phyloP scores from a whole-genome alignment of 768 basidiomycete genomes.

The Panaeolus cyanescens region DNA sequence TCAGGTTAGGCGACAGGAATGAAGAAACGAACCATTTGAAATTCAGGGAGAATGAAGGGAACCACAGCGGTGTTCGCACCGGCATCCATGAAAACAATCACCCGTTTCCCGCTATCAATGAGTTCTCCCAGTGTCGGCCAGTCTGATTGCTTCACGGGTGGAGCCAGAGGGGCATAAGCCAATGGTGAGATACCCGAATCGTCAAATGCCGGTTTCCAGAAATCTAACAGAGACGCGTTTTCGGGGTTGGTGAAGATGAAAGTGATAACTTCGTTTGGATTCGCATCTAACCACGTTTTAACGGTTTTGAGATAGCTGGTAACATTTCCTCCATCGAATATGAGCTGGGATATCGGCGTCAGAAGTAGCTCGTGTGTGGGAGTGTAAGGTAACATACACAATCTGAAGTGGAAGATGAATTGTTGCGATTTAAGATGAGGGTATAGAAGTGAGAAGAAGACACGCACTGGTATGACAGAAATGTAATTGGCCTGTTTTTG shows the following conservation, averaged over 20 bases:
- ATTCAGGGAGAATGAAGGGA: conserved; percentile 56
- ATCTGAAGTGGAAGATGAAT: conserved; percentile 22
- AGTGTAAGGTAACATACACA: conserved; percentile 8
- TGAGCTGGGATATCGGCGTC: background rate
- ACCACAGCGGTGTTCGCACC: conserved; percentile 41
- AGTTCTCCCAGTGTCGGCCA: conserved; percentile 70
- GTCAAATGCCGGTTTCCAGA: conserved; percentile 57
- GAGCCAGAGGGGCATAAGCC: conserved; percentile 51
- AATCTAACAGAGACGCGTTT: conserved; percentile 24
- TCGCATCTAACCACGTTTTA: conserved; percentile 53
- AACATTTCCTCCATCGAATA: conserved; percentile 54
- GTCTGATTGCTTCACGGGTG: conserved; percentile 41
- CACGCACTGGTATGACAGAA: conserved; percentile 48
- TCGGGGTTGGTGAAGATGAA: conserved; percentile 70
- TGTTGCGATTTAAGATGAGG: background rate
- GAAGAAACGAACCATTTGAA: conserved; percentile 42
- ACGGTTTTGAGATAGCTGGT: conserved; percentile 50
- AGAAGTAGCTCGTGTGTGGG: background rate
- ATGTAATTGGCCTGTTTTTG: background rate
- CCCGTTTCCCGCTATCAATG: conserved; percentile 57
- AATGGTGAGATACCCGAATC: conserved; percentile 44
- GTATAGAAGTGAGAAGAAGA: background rate
- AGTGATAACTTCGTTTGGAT: conserved; percentile 67
- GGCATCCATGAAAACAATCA: conserved; percentile 63
- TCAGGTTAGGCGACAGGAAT: background rate